Percentiles rank a stretch among this genome's conserved stretches.
Conservation (phyloP, 805 yeast species). For the Metschnikowia lachancei region DNA sequence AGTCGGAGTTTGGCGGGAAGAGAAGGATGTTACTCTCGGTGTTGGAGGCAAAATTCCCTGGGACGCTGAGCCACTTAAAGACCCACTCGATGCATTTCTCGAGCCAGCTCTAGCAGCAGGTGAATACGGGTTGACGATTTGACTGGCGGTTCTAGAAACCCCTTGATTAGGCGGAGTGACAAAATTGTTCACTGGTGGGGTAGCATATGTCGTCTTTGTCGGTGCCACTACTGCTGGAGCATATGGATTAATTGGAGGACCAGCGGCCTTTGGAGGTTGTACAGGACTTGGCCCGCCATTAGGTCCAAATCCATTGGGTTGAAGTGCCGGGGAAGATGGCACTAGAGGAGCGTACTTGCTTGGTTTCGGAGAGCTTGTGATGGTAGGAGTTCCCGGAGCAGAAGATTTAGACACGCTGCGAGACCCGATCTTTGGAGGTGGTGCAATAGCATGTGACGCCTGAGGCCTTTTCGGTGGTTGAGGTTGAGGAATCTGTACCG, state of each 20-base stretch:
- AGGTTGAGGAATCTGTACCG: constrained; percentile 5
- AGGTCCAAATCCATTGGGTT: constrained; percentile 29
- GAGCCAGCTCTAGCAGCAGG: constrained; percentile 10
- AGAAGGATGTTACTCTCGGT: constrained; percentile 1
- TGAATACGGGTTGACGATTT: constrained; percentile 16
- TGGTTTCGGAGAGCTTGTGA: constrained; percentile 10
- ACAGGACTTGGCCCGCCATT: constrained; percentile 24
- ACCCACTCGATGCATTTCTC: constrained; percentile 7
- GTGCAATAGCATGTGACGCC: constrained; percentile 15
- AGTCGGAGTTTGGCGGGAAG: constrained; percentile 6
- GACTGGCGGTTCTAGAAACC: constrained; percentile 6
- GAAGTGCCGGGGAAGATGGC: constrained; percentile 26
- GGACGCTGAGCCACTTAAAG: constrained; percentile 7
- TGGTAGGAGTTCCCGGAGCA: constrained; percentile 9
- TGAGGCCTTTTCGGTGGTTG: constrained; percentile 12
- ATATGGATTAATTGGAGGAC: constrained; percentile 27
- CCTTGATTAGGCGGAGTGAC: constrained; percentile 16
- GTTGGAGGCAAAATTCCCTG: constrained; percentile 10
- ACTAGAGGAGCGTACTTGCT: constrained; percentile 23
- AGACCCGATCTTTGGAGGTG: constrained; percentile 16
- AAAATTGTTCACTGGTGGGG: constrained; percentile 26
- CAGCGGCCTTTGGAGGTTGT: constrained; percentile 8
- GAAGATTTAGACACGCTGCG: constrained; percentile 9
- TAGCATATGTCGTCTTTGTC: constrained; percentile 33
- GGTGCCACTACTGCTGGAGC: constrained; percentile 22